Evolutionary conservation across 2,329 filamentous ascomycete genomes (phyloP).

Genomic region (Lachnellula occidentalis): DNA sequence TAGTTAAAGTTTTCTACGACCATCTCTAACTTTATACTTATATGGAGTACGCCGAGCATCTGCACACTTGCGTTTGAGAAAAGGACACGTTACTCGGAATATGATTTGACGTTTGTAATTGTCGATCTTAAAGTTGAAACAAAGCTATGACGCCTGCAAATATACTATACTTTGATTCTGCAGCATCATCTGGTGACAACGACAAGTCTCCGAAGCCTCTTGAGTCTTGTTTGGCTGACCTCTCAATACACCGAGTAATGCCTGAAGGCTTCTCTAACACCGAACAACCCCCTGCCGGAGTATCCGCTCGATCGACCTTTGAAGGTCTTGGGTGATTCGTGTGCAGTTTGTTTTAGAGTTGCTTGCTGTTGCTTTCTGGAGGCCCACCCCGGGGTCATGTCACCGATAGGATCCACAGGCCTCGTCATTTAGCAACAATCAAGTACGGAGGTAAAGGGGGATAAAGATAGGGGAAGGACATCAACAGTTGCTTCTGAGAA

Average conservation of each 20-base stretch:
- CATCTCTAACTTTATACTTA: too few species aligned
- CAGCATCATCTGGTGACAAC: not conserved
- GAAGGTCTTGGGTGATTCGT: too few species aligned
- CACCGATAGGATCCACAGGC: constrained; percentile 6
- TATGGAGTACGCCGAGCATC: too few species aligned
- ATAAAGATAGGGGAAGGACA: too few species aligned
- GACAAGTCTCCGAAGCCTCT: not conserved
- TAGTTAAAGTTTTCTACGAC: too few species aligned
- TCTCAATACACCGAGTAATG: too few species aligned
- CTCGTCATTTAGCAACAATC: constrained; percentile 5
- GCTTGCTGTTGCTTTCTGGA: not conserved
- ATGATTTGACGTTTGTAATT: not conserved
- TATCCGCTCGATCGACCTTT: too few species aligned
- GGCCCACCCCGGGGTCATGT: not conserved
- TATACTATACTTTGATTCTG: not conserved
- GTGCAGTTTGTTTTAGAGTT: constrained; percentile 2
- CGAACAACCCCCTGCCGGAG: not conserved
- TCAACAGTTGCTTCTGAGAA: too few species aligned
- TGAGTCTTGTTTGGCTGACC: too few species aligned
- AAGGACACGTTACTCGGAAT: not conserved
- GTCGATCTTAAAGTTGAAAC: not conserved
- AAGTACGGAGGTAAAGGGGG: too few species aligned
- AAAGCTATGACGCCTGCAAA: not conserved
- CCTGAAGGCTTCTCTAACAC: not conserved
- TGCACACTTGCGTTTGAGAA: not conserved